Evolutionary conservation across 257 asterid species (phyloP), one percentile per base, ranked within the genome.

Genomic region (Ilex asprella): DNA sequence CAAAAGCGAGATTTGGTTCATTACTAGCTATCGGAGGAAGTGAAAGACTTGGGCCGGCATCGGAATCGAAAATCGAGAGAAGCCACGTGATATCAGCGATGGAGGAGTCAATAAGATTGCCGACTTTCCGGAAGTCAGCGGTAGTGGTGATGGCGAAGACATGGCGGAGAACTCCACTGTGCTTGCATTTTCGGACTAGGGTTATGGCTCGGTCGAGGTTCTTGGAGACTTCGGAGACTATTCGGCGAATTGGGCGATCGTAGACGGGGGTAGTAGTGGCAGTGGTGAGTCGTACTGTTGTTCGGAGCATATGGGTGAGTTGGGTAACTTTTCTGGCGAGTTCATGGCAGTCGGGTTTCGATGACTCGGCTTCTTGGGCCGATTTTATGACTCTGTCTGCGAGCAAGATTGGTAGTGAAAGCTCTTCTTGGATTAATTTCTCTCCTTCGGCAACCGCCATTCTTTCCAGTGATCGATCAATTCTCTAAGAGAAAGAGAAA

Each of bases 181-280:
- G 76, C 51, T 79, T 78, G 71, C 82, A 84, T 15, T 76, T 79
- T 54, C 74, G 82, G 62, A 81, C 61, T 21, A 84, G 76, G 52
- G 67, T 60, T 21, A 73, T 43, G 46, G 82, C 84, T 12, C 86
- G 79, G 30, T 74, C 76, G 12, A 84, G 81, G 65, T 75, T 59
- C 53, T 81, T 82, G 60, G 76, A 69, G 30, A 82, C 58, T 55
- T 78, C 83, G 10, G 58, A 56, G 6, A 80, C 56, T 2, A 84
- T 79, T 5, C 88, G 83, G 76, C 83, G 88, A 59, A 84, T 59
- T 44, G 92, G 92, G 76, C 84, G 92, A 73, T 82, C 80, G 74
- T 82, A 84, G 60, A 71, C 51, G 43, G 69, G 56, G 60, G 76
- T 9, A 0, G 52, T 10, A 11, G 52, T 46, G 61, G 76, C 14